phyloP scores from a whole-genome alignment of 306 rosid species.

The Vicia sativa region DNA sequence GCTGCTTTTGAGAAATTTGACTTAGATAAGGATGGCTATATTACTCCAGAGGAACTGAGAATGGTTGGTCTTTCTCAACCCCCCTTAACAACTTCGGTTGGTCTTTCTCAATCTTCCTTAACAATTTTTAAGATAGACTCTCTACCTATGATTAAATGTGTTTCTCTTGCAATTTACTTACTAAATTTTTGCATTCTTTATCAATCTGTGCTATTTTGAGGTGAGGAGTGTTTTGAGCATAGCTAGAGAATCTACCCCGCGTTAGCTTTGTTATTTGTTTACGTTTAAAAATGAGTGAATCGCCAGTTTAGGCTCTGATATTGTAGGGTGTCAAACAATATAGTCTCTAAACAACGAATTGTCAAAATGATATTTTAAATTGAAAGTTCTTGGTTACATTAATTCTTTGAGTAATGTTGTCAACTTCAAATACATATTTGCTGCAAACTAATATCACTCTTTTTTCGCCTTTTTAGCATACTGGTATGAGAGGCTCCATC shows the following conservation, averaged over 20 bases:
- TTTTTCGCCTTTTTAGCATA: slow-evolving; percentile 62
- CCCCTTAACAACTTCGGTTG: slow-evolving; percentile 50
- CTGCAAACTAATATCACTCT: slow-evolving; percentile 35
- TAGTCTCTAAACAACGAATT: not conserved
- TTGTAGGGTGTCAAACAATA: not conserved
- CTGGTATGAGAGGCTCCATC: slow-evolving; percentile 80
- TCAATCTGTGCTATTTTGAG: not conserved
- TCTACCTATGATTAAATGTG: slow-evolving; percentile 7
- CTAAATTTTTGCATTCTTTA: not conserved
- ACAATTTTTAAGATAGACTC: slow-evolving; percentile 19
- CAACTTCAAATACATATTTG: not conserved
- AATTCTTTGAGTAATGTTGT: not conserved
- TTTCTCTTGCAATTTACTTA: not conserved
- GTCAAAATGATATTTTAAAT: not conserved
- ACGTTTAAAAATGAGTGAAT: not conserved
- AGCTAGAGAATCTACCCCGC: not conserved
- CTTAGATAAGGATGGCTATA: slow-evolving; percentile 85
- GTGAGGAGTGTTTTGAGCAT: slow-evolving; percentile 14
- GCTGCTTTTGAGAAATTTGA: slow-evolving; percentile 97
- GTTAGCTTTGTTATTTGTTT: too few species aligned
- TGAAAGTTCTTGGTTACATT: not conserved
- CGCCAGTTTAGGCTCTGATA: not conserved
- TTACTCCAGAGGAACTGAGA: slow-evolving; percentile 96
- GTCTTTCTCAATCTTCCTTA: slow-evolving; percentile 40
- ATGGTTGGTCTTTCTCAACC: slow-evolving; percentile 61